Evolutionary conservation across 768 basidiomycete species (phyloP), one percentile per base, ranked within the genome.

Genomic region (Neoboletus brunneissimus): DNA sequence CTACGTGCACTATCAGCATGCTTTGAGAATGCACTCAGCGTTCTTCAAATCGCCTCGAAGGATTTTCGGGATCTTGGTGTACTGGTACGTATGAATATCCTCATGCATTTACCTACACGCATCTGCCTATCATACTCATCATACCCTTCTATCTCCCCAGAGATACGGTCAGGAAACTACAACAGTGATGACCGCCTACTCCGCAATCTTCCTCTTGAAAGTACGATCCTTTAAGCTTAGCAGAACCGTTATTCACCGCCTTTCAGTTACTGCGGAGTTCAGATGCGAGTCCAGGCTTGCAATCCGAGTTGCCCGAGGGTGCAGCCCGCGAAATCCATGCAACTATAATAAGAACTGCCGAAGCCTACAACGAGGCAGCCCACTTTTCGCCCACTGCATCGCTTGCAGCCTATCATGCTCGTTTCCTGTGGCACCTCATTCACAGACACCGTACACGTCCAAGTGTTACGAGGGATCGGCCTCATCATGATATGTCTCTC

Each of bases 81-180:
- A 71, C 80, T 93, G 64, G 89, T 88, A 63, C 51, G 86, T 71
- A 29, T 38, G 9, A 45, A 32, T 61, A 82, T 83, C 58, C 52
- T 80, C 71, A 10, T 16, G 25, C 18, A 41, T 53, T 23, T 40
- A 27, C 22, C 16, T 40, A 40, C 4, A 20, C 5, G 10, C 38
- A 40, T 40, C 10, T 40, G n/a, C 37, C 8, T 38, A 38, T 38
- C 34, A 34, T 34, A 34, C 34, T 18, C n/a, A 11, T 38, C 42
- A 51, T 46, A 53, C 48, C 40, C 48, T 38, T 45, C 47, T 31
- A 43, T 25, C 35, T 64, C 32, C 46, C 50, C 67, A 92, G 90
- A 86, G 87, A 44, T 94, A 93, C 63, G 82, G 87, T 9, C 91
- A 93, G 75, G 91, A 93, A 67, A 87, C 88, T 5, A 83, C 91